Evolutionary conservation across 2,329 filamentous ascomycete species (phyloP).

Genomic region (Parafenestella ontariensis): DNA sequence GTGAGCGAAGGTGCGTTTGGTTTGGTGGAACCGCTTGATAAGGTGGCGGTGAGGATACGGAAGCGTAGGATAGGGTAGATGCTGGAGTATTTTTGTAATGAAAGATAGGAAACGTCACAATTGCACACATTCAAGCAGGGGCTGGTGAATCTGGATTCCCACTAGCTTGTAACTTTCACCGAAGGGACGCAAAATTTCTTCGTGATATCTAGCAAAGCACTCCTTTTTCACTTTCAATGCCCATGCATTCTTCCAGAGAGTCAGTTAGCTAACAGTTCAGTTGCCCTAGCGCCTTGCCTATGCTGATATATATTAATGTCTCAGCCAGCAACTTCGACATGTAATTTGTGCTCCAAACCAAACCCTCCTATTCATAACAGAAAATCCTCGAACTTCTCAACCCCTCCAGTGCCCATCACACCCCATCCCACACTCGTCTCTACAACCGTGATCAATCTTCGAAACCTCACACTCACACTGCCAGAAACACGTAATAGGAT

Average conservation of each 20-base stretch:
- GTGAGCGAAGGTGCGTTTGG: constrained; percentile 27
- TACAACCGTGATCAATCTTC: not conserved
- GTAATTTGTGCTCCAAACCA: constrained; percentile 10
- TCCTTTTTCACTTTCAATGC: too few relatives aligned
- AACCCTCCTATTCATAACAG: too few relatives aligned
- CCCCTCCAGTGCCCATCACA: not conserved
- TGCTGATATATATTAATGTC: too few relatives aligned
- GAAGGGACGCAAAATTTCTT: too few relatives aligned
- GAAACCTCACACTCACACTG: not conserved
- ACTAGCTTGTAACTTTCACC: too few relatives aligned
- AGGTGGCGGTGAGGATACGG: constrained; percentile 32
- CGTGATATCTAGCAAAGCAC: too few relatives aligned
- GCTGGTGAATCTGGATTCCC: too few relatives aligned
- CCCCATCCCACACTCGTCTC: not conserved
- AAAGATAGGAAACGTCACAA: not conserved
- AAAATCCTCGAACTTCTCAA: too few relatives aligned
- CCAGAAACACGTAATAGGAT: not conserved
- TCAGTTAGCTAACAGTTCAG: too few relatives aligned
- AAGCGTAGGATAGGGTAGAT: constrained; percentile 19
- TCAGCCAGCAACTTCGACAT: constrained; percentile 21
- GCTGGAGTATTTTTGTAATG: not conserved
- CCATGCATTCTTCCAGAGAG: too few relatives aligned
- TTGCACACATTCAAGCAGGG: not conserved
- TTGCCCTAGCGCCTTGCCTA: too few relatives aligned
- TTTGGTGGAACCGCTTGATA: constrained; percentile 24